Conservation (phyloP, 192 early-diverging fungal species). For the Cladochytrium replicatum region DNA sequence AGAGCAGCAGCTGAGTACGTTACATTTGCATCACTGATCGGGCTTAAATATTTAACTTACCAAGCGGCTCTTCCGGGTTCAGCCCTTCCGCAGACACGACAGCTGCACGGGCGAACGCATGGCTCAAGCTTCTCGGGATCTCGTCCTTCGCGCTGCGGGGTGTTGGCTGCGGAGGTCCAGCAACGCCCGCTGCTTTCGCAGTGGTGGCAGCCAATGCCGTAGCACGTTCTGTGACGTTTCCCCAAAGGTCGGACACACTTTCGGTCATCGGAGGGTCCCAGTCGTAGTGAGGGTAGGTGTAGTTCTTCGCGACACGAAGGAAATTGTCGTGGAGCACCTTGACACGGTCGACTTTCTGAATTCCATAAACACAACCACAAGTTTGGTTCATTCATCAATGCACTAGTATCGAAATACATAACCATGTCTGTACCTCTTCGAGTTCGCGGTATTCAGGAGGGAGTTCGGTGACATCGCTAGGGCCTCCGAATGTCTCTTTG, state of each 20-base stretch:
- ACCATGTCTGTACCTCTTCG: constrained; percentile 79
- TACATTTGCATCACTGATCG: constrained; percentile 5
- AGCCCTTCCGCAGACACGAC: constrained; percentile 54
- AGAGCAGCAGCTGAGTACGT: constrained; percentile 68
- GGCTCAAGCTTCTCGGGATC: constrained; percentile 43
- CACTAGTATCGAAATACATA: too few species aligned
- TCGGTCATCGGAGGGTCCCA: constrained; percentile 62
- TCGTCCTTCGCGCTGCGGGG: constrained; percentile 18
- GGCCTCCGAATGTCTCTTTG: constrained; percentile 72
- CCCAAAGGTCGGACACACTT: constrained; percentile 61
- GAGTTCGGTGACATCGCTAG: constrained; percentile 79
- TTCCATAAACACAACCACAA: constrained; percentile 12
- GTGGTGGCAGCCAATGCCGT: constrained; percentile 37
- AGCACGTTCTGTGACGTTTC: constrained; percentile 54
- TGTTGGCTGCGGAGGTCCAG: constrained; percentile 28
- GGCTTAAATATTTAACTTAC: constrained; percentile 10
- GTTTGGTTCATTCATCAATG: too few species aligned
- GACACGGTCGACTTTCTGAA: constrained; percentile 68
- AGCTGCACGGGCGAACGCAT: constrained; percentile 66
- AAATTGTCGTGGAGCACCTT: constrained; percentile 59
- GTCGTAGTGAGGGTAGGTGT: constrained; percentile 64
- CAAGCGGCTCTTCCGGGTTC: constrained; percentile 75
- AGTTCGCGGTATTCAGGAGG: constrained; percentile 88
- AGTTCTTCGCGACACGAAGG: constrained; percentile 63
- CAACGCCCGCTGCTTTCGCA: constrained; percentile 33